Evolutionary conservation across 192 early-diverging fungal species (phyloP).

Genomic region (Coemansia sp.): DNA sequence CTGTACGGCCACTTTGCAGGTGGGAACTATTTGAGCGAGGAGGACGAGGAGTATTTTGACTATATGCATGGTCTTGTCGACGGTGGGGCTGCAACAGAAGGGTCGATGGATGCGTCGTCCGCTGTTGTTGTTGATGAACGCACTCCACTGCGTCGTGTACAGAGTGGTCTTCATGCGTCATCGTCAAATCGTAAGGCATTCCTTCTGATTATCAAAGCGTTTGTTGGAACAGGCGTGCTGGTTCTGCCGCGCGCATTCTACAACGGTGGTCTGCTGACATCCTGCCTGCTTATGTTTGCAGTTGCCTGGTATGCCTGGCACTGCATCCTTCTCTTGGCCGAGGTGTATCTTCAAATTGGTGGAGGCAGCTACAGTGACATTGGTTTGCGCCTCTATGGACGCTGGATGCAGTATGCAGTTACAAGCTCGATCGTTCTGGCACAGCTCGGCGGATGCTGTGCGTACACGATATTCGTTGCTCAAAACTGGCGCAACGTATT

Average conservation of each 20-base stretch:
- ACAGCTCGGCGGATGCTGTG: conserved; percentile 85
- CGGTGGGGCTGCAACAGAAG: background rate
- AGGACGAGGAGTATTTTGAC: conserved; percentile 64
- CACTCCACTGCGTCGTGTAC: conserved; percentile 30
- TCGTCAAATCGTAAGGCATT: conserved; percentile 70
- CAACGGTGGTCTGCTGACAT: conserved; percentile 73
- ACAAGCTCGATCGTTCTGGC: conserved; percentile 67
- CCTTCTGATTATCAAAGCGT: conserved; percentile 77
- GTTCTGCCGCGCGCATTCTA: conserved; percentile 77
- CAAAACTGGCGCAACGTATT: conserved; percentile 76
- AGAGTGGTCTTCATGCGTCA: conserved; percentile 35
- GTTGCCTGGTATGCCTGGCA: conserved; percentile 65
- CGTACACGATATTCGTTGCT: conserved; percentile 88
- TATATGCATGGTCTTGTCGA: conserved; percentile 12
- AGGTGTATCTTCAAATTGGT: conserved; percentile 58
- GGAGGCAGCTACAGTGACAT: conserved; percentile 72
- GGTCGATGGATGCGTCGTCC: conserved; percentile 3
- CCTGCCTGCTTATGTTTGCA: conserved; percentile 53
- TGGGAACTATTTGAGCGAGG: conserved; percentile 82
- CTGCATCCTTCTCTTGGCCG: conserved; percentile 63
- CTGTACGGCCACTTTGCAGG: conserved; percentile 95
- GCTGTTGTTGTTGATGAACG: conserved; percentile 12
- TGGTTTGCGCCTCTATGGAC: conserved; percentile 62
- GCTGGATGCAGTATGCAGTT: conserved; percentile 63
- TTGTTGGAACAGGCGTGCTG: conserved; percentile 77